Conservation (phyloP, 2,329 filamentous ascomycete genomes). For the Diaporthe australafricana region DNA sequence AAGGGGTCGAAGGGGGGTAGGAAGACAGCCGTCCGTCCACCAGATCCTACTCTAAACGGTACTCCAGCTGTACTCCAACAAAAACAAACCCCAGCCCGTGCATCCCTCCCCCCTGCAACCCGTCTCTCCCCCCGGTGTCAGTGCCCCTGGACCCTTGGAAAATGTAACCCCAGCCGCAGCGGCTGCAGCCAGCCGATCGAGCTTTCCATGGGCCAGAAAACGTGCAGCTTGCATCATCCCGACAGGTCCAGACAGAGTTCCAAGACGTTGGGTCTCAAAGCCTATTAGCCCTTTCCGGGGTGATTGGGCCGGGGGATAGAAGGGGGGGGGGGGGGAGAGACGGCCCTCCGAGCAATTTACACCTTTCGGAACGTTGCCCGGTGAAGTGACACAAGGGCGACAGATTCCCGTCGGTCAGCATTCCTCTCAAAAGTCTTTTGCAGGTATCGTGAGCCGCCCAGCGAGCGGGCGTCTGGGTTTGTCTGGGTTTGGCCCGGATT, state of each 20-base stretch:
- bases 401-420: conserved; percentile 29
- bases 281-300: neutral
- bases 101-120: neutral
- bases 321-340: no score
- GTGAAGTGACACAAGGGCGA: conserved; percentile 30
- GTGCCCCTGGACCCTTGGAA: conserved; percentile 15
- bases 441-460: conserved; percentile 11
- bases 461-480: neutral
- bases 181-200: conserved; percentile 29
- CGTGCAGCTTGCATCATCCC: conserved; percentile 17
- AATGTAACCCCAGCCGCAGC: conserved; percentile 25
- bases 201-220: neutral
- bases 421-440: neutral
- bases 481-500: no score
- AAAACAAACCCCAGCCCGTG: neutral
- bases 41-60: neutral
- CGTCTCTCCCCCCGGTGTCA: neutral
- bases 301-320: no score
- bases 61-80: neutral
- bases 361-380: conserved; percentile 21
- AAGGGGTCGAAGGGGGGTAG: neutral
- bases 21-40: neutral
- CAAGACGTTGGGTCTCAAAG: conserved; percentile 23
- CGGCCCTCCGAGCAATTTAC: conserved; percentile 10
- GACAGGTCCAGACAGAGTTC: conserved; percentile 7